Evolutionary conservation across 805 yeast species (phyloP).

Genomic region (Yarrowia sp.): DNA sequence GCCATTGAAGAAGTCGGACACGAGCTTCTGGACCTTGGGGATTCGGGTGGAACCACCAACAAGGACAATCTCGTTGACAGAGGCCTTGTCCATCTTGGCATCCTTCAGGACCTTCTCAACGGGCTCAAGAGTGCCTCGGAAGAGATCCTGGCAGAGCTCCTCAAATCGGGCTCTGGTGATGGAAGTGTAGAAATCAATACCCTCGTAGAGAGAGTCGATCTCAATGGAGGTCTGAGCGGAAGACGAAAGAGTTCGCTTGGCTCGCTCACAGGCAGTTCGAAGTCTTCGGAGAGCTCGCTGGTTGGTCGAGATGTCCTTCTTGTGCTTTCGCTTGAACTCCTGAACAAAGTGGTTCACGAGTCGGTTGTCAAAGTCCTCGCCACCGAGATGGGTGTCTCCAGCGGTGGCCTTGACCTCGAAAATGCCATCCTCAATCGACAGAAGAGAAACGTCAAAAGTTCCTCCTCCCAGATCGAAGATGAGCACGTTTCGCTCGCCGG

Average conservation of each 20-base stretch:
- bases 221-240: not conserved
- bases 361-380: slow-evolving; percentile 43
- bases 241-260: slow-evolving; percentile 46
- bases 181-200: not conserved
- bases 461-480: slow-evolving; percentile 48
- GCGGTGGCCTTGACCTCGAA: slow-evolving; percentile 96
- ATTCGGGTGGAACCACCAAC: slow-evolving; percentile 99
- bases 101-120: slow-evolving; percentile 55
- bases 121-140: not conserved
- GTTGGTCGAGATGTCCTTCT: slow-evolving; percentile 87
- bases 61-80: slow-evolving; percentile 85
- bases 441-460: slow-evolving; percentile 92
- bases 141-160: not conserved
- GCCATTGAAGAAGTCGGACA: slow-evolving; percentile 94
- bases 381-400: slow-evolving; percentile 73
- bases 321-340: slow-evolving; percentile 97
- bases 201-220: not conserved
- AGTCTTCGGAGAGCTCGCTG: slow-evolving; percentile 98
- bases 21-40: slow-evolving; percentile 94
- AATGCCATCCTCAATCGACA: slow-evolving; percentile 92
- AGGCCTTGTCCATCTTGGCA: slow-evolving; percentile 42
- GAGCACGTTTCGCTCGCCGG: slow-evolving; percentile 80
- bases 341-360: slow-evolving; percentile 88
- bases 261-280: slow-evolving; percentile 98
- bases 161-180: not conserved